Evolutionary conservation across 768 basidiomycete genomes (phyloP).

Genomic region (Paxillus involutus): DNA sequence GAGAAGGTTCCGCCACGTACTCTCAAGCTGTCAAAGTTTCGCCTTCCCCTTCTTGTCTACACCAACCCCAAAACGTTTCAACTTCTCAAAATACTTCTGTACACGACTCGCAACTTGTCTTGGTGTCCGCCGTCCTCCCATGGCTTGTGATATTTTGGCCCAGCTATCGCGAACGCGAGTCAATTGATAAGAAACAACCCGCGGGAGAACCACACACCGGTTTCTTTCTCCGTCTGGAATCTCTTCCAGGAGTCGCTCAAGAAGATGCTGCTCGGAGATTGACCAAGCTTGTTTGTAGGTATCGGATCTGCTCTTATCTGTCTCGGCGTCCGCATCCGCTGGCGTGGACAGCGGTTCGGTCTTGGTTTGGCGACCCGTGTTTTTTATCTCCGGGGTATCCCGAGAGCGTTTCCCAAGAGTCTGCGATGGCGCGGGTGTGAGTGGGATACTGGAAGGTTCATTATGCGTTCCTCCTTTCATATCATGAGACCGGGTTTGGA

Average conservation of each 20-base stretch:
- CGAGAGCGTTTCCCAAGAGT: slow-evolving; percentile 29
- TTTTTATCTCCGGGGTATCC: slow-evolving; percentile 17
- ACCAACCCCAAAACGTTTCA: slow-evolving; percentile 70
- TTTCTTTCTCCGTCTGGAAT: slow-evolving; percentile 78
- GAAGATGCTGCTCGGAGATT: slow-evolving; percentile 69
- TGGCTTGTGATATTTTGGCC: slow-evolving; percentile 79
- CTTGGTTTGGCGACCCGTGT: slow-evolving; percentile 13
- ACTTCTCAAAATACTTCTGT: slow-evolving; percentile 85
- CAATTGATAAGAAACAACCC: slow-evolving; percentile 1
- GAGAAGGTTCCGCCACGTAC: no score
- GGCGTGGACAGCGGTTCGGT: slow-evolving; percentile 11
- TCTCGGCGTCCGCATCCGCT: slow-evolving; percentile 19
- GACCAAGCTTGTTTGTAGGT: slow-evolving; percentile 88
- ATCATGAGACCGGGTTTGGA: slow-evolving; percentile 21
- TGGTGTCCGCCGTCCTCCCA: slow-evolving; percentile 75
- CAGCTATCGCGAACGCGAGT: slow-evolving; percentile 45
- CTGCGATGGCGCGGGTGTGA: slow-evolving; percentile 13
- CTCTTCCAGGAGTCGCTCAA: slow-evolving; percentile 72
- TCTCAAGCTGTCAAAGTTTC: neutral
- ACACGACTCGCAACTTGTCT: slow-evolving; percentile 87
- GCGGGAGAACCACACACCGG: slow-evolving; percentile 42
- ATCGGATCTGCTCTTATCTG: slow-evolving; percentile 37
- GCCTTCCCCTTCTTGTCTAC: slow-evolving; percentile 30
- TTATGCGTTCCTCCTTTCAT: slow-evolving; percentile 6
- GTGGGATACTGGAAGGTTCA: slow-evolving; percentile 6